These are phyloP conservation scores for Cudoniella acicularis DNA, from an alignment of 495 filamentous ascomycete species.

Conservation along the genomic window DNA sequence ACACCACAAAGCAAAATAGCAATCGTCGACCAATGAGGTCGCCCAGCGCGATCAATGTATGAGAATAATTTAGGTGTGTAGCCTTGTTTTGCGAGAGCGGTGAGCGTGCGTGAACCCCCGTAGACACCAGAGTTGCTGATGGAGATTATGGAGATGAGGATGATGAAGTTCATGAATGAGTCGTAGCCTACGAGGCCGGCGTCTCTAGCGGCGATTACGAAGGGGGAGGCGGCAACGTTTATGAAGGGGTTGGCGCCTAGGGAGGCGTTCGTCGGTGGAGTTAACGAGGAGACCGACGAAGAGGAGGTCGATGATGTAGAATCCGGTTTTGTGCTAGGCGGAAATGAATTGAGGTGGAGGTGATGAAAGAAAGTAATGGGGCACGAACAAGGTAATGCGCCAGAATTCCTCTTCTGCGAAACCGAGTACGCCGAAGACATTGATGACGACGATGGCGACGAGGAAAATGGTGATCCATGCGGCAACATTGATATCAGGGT, in stretches of 20 bases:
- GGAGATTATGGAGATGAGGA: conserved; percentile 64
- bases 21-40: conserved; percentile 49
- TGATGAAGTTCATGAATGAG: conserved; percentile 71
- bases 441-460: conserved; percentile 53
- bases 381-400: conserved; percentile 52
- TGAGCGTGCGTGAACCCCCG: conserved; percentile 65
- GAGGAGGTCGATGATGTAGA: conserved; percentile 71
- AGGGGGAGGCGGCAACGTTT: conserved; percentile 62
- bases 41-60: conserved; percentile 56
- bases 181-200: conserved; percentile 64
- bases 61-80: conserved; percentile 54
- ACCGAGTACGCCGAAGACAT: conserved; percentile 67
- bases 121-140: conserved; percentile 66
- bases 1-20: conserved; percentile 44
- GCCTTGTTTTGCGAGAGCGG: conserved; percentile 56
- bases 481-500: conserved; percentile 34
- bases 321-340: no score
- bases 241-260: conserved; percentile 42
- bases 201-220: conserved; percentile 65
- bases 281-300: conserved; percentile 72
- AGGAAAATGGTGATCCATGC: conserved; percentile 64
- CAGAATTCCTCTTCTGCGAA: conserved; percentile 71
- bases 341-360: no score
- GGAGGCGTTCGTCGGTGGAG: conserved; percentile 47
- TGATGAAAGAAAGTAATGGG: conserved; percentile 31